Conservation (phyloP, 768 basidiomycete species). For the Tulasnella sp. region DNA sequence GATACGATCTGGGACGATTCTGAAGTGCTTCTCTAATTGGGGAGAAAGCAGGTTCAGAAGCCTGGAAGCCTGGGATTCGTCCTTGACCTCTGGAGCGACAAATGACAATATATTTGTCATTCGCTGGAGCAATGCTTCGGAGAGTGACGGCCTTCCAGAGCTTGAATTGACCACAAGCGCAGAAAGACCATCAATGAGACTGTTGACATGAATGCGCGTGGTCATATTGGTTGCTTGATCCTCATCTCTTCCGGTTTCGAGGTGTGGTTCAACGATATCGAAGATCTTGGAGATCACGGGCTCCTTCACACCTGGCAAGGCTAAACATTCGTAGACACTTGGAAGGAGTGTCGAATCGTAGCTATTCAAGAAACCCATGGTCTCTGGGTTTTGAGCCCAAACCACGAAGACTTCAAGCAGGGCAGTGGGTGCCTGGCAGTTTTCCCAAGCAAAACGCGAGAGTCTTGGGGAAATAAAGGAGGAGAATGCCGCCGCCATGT, state of each 20-base stretch:
- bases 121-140: constrained; percentile 59
- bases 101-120: constrained; percentile 72
- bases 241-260: constrained; percentile 40
- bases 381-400: constrained; percentile 51
- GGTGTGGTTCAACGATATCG: constrained; percentile 66
- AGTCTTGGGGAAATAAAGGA: constrained; percentile 76
- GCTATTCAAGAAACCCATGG: constrained; percentile 50
- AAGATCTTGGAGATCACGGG: constrained; percentile 66
- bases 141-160: constrained; percentile 32
- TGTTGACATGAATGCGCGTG: constrained; percentile 55
- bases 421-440: constrained; percentile 82
- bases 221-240: constrained; percentile 26
- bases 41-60: constrained; percentile 65
- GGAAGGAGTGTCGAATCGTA: constrained; percentile 58
- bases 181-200: constrained; percentile 59
- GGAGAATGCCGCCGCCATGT: constrained; percentile 50
- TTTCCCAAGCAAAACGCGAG: constrained; percentile 59
- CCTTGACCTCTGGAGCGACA: constrained; percentile 59
- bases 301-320: constrained; percentile 76
- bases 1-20: constrained; percentile 68
- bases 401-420: constrained; percentile 71
- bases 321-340: constrained; percentile 68
- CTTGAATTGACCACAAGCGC: constrained; percentile 52
- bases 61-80: constrained; percentile 55
- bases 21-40: constrained; percentile 61